A percentile compares a stretch with the other conserved stretches of the same genome.
phyloP scores from a whole-genome alignment of 169 alveolate genomes.

The Babesia bigemina region DNA sequence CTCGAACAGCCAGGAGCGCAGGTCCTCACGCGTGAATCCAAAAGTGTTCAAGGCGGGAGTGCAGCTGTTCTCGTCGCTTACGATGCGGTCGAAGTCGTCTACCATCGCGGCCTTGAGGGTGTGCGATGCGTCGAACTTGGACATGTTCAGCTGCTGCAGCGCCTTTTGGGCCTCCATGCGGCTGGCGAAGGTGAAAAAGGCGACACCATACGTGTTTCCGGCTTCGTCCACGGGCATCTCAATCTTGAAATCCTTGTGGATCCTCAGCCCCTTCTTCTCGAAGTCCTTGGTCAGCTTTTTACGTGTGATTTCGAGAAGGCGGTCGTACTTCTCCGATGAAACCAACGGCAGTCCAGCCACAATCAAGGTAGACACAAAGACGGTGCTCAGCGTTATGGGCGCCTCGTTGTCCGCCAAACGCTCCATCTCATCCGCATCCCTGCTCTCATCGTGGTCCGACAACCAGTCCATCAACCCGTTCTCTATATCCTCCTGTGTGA shows the following conservation, averaged over 20 bases:
- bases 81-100: constrained; percentile 78
- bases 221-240: constrained; percentile 73
- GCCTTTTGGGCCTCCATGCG: constrained; percentile 79
- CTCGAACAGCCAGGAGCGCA: constrained; percentile 84
- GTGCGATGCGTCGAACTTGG: constrained; percentile 72
- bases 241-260: constrained; percentile 53
- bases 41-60: constrained; percentile 76
- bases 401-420: constrained; percentile 66
- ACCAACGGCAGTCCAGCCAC: constrained; percentile 76
- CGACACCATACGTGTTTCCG: constrained; percentile 75
- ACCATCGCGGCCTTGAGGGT: constrained; percentile 76
- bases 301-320: constrained; percentile 55
- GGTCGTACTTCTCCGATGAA: constrained; percentile 70
- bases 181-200: constrained; percentile 79
- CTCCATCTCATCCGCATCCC: constrained; percentile 67
- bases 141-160: constrained; percentile 60
- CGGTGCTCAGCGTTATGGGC: constrained; percentile 69
- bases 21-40: constrained; percentile 85
- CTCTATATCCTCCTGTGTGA: constrained; percentile 60
- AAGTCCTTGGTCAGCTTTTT: constrained; percentile 68
- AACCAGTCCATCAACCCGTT: constrained; percentile 73
- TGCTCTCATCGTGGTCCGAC: constrained; percentile 74
- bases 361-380: constrained; percentile 60
- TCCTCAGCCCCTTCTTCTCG: constrained; percentile 67
- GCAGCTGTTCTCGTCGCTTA: constrained; percentile 73